Percentiles rank a stretch among this genome's conserved stretches.
Evolutionary conservation across 2,329 filamentous ascomycete species (phyloP).

Genomic region (Didymella pomorum): DNA sequence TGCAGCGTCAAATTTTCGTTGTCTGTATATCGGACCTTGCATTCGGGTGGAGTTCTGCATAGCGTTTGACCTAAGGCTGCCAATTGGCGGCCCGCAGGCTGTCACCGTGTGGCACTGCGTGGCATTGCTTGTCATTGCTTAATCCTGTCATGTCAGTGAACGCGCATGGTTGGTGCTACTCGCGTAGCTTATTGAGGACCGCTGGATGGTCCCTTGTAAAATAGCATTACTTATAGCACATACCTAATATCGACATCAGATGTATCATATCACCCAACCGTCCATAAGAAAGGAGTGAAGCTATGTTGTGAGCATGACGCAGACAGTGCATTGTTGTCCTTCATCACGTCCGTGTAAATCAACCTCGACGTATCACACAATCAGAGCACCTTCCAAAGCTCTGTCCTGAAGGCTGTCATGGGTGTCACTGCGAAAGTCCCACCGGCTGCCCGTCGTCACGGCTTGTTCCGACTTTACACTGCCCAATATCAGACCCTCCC

Average conservation of each 20-base stretch:
- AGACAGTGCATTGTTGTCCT: neutral
- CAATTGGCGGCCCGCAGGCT: conserved; percentile 16
- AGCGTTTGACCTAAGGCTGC: conserved; percentile 23
- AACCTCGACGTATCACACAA: neutral
- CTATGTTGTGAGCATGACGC: neutral
- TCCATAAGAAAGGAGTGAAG: neutral
- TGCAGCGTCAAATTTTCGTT: conserved; percentile 14
- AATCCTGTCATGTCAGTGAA: conserved; percentile 10
- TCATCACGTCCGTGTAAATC: neutral
- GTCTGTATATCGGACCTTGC: conserved; percentile 14
- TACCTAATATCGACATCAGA: conserved; percentile 26
- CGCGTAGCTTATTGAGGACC: conserved; percentile 12
- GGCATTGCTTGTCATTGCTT: conserved; percentile 22
- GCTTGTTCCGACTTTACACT: conserved; percentile 12
- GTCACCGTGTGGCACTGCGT: conserved; percentile 16
- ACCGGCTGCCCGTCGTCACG: neutral
- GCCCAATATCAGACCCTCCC: conserved; percentile 13
- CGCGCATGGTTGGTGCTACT: conserved; percentile 8
- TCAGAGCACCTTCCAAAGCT: neutral
- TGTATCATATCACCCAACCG: neutral
- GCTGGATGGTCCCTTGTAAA: conserved; percentile 31
- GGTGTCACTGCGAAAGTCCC: neutral
- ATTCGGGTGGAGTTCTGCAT: conserved; percentile 32
- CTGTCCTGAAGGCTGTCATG: neutral
- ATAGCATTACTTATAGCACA: conserved; percentile 19